Evolutionary conservation across 495 filamentous ascomycete genomes (phyloP), one percentile per base, ranked within the genome.

Genomic region (Immersiella caudata): DNA sequence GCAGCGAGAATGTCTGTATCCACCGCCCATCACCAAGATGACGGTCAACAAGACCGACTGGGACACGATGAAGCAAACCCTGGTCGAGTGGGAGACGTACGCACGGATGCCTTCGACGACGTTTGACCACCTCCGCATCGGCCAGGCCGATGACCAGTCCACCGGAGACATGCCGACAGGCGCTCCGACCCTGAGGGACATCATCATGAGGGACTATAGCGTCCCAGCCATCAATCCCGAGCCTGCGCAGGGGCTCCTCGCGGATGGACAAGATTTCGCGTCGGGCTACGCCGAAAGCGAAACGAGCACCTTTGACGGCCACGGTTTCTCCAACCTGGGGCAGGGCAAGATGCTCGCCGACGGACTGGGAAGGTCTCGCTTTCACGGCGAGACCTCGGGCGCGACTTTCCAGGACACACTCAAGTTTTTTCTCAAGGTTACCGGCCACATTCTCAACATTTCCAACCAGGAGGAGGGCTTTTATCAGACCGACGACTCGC

Each of bases 401-500:
- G 75, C 77, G 3, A 75, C 73, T 11, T 82, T 78, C 33, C 72
- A 79, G 6, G 80, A 82, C 65, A 62, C 72, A 2, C 63, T 81
- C 24, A 80, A 78, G 69, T 65, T 67, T 24, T 76, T 81, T 40
- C 75, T 81, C 60, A 54, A 20, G 20, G 70, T 65, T n/a, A n/a
- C n/a, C 4, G 68, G 67, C 9, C 56, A 70, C 21, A 71, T 68
- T 18, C 68, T 75, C 8, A 33, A 8, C 29, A 33, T 33, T 3
- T 8, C 29, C 61, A 58, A 51, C 66, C 55, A 26, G 22, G 55
- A 35, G 49, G 52, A 74, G 6, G 80, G 80, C 27, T 69, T 68
- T 12, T 81, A 80, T 57, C 78, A 82, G 62, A 80, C 80, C 5
- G 71, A 68, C 56, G 79, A 82, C 63, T 81, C 80, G 0, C 71